phyloP scores from a whole-genome alignment of 2,329 filamentous ascomycete genomes.

The Apiospora saccharicola region DNA sequence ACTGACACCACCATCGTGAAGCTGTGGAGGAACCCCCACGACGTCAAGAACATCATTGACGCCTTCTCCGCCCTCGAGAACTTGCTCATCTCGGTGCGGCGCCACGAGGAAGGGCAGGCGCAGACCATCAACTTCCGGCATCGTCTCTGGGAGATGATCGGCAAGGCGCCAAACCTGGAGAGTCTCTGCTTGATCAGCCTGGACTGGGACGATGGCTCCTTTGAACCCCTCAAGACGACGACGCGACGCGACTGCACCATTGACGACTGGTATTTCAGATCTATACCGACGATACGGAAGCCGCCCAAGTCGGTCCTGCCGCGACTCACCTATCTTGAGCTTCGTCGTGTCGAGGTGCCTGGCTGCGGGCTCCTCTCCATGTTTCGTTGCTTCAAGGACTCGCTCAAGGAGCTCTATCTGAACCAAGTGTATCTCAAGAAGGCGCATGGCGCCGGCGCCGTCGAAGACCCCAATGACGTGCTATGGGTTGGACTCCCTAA shows the following conservation, averaged over 20 bases:
- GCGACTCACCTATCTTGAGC: constrained; percentile 52
- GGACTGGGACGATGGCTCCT: constrained; percentile 49
- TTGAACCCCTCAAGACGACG: constrained; percentile 48
- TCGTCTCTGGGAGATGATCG: constrained; percentile 59
- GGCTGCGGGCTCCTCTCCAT: constrained; percentile 46
- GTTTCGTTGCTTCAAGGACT: constrained; percentile 45
- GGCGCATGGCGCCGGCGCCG: constrained; percentile 44
- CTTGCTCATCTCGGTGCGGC: constrained; percentile 55
- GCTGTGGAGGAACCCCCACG: constrained; percentile 59
- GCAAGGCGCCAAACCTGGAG: constrained; percentile 51
- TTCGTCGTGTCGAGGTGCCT: constrained; percentile 51
- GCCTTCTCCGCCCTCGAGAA: constrained; percentile 51
- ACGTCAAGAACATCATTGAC: constrained; percentile 56
- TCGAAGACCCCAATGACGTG: constrained; percentile 43
- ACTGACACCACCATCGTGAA: constrained; percentile 55
- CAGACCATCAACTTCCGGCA: constrained; percentile 50
- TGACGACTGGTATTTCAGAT: constrained; percentile 50
- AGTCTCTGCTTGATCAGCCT: constrained; percentile 58
- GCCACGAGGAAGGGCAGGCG: constrained; percentile 48
- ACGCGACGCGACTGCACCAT: constrained; percentile 45
- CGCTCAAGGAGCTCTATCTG: constrained; percentile 54
- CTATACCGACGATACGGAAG: constrained; percentile 43
- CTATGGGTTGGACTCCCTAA: constrained; percentile 58
- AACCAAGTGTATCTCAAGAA: constrained; percentile 55
- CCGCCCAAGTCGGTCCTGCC: constrained; percentile 45